A percentile compares a stretch with the other conserved stretches of the same genome.
These are phyloP conservation scores for Linum lewisii DNA, from an alignment of 345 rosid genomes.

Conservation along the genomic window DNA sequence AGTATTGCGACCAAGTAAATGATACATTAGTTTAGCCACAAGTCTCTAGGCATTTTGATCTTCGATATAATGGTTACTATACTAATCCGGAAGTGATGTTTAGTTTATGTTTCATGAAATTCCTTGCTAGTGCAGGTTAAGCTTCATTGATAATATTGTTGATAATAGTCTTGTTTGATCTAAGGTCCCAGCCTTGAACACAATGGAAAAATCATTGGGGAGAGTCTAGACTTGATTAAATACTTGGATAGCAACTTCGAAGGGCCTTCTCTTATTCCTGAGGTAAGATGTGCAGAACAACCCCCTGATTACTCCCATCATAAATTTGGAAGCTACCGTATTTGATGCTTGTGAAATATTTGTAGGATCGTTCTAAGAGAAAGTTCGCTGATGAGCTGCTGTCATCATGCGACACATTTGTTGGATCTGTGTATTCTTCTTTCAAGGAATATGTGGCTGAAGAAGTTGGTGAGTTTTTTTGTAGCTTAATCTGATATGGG, in stretches of 20 bases:
- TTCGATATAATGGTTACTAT: neutral
- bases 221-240: slow-evolving; percentile 74
- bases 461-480: slow-evolving; percentile 17
- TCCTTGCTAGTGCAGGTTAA: no score
- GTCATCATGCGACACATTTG: slow-evolving; percentile 47
- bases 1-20: neutral
- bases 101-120: neutral
- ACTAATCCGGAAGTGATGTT: no score
- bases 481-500: neutral
- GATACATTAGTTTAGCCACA: neutral
- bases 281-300: slow-evolving; percentile 27
- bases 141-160: no score
- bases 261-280: slow-evolving; percentile 63
- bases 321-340: neutral
- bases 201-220: slow-evolving; percentile 74
- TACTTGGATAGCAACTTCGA: slow-evolving; percentile 76
- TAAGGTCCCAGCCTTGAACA: slow-evolving; percentile 93
- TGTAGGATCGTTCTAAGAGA: slow-evolving; percentile 58
- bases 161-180: slow-evolving; percentile 1
- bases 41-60: neutral
- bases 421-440: slow-evolving; percentile 25
- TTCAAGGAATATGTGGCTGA: slow-evolving; percentile 52
- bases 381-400: slow-evolving; percentile 58
- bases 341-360: slow-evolving; percentile 9
- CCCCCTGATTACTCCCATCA: neutral